These are phyloP conservation scores for Rhizophagus prolifer DNA, from an alignment of 192 early-diverging fungal species.

Conservation along the genomic window DNA sequence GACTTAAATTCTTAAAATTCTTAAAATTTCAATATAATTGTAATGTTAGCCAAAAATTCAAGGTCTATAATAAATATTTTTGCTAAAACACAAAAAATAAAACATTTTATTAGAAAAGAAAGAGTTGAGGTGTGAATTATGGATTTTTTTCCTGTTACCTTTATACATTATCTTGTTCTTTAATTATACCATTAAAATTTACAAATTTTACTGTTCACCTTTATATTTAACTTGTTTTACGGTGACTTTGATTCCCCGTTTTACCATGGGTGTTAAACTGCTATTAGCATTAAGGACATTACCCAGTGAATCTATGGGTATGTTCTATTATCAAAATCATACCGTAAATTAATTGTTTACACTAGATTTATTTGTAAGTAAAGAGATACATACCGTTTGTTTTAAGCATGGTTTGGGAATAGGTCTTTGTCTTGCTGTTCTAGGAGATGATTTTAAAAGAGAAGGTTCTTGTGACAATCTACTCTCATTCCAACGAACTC, in stretches of 20 bases:
- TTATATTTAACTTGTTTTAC: constrained; percentile 5
- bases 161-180: neutral
- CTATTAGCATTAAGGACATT: constrained; percentile 14
- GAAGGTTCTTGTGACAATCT: neutral
- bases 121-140: neutral
- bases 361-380: neutral
- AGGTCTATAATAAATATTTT: neutral
- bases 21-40: neutral
- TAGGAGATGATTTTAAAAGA: neutral
- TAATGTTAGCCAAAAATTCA: too few relatives aligned
- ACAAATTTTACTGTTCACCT: neutral
- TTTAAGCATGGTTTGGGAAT: constrained; percentile 6
- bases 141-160: neutral
- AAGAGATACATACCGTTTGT: neutral
- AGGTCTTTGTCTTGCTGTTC: constrained; percentile 3
- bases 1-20: too few relatives aligned
- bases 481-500: neutral
- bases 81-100: neutral
- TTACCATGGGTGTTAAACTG: neutral
- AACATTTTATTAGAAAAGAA: neutral
- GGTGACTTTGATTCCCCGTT: constrained; percentile 10
- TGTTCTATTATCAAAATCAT: neutral
- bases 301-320: neutral
- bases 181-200: neutral
- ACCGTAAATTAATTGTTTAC: neutral